phyloP scores from a whole-genome alignment of 225 moss, liverwort and hornwort genomes.

The Thuidium tamariscinum region DNA sequence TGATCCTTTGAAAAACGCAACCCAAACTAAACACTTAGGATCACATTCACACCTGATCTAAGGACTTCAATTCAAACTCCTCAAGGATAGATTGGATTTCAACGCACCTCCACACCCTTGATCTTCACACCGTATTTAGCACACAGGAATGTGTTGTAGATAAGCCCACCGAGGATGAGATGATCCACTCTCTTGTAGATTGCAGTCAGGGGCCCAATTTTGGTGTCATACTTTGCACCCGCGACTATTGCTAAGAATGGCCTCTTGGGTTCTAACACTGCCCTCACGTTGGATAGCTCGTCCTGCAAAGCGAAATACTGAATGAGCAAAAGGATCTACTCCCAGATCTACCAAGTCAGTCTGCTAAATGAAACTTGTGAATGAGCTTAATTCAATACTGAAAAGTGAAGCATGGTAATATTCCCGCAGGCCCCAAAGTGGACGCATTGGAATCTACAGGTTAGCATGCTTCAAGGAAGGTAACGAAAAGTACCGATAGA shows the following conservation, averaged over 20 bases:
- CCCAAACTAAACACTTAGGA: background rate
- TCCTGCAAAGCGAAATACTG: conserved; percentile 14
- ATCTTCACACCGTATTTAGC: conserved; percentile 52
- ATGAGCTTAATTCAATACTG: background rate
- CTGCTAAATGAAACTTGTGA: background rate
- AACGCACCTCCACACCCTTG: conserved; percentile 53
- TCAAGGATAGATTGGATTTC: background rate
- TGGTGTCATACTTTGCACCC: conserved; percentile 60
- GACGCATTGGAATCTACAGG: background rate
- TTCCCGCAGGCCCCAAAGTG: background rate
- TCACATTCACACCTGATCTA: background rate
- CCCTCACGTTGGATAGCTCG: conserved; percentile 47
- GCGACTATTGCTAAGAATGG: conserved; percentile 55
- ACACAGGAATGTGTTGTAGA: conserved; percentile 52
- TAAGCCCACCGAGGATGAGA: conserved; percentile 47
- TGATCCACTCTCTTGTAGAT: conserved; percentile 48
- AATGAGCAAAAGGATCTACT: background rate
- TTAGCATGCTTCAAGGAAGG: background rate
- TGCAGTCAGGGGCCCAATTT: conserved; percentile 49
- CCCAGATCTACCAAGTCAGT: background rate
- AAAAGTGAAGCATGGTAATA: background rate
- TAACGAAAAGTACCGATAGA: background rate
- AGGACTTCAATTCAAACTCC: background rate
- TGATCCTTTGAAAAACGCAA: background rate
- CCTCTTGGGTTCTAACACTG: conserved; percentile 36